Evolutionary conservation across 1,284 basidiomycete species (phyloP).

Genomic region (Puccinia coronata): DNA sequence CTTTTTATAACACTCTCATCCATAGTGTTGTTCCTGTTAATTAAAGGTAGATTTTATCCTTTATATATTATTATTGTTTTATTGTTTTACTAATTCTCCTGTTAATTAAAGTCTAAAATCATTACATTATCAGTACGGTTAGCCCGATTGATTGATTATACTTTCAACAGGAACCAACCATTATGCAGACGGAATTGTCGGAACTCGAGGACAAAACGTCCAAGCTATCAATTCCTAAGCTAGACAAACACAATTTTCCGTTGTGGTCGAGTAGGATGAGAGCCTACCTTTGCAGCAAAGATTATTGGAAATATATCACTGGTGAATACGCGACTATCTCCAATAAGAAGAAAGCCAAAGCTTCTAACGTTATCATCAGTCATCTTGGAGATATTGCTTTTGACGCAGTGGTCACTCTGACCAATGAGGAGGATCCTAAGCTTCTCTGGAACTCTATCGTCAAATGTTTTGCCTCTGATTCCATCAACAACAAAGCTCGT

Average conservation of each 20-base stretch:
- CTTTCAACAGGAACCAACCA: background rate
- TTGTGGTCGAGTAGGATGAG: background rate
- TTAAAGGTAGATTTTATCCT: too few species aligned
- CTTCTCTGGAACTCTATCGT: too few species aligned
- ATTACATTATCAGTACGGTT: slow-evolving; percentile 11
- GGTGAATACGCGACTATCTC: background rate
- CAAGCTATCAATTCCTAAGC: background rate
- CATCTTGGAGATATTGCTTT: background rate
- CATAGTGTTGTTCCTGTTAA: too few species aligned
- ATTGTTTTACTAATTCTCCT: too few species aligned
- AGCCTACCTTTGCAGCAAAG: background rate
- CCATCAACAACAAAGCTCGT: background rate
- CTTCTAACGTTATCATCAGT: background rate
- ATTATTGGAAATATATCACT: background rate
- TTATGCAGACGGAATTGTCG: background rate
- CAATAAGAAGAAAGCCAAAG: background rate
- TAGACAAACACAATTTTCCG: background rate
- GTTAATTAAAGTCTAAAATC: too few species aligned
- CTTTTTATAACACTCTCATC: too few species aligned
- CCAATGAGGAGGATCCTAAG: background rate
- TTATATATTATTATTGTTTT: too few species aligned
- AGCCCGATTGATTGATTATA: background rate
- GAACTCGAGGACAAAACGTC: background rate
- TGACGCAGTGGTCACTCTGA: background rate
- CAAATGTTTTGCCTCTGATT: background rate